Percentiles rank a stretch among this genome's conserved stretches.
Conservation (phyloP, 768 basidiomycete species). For the Guyanaporus albipodus region DNA sequence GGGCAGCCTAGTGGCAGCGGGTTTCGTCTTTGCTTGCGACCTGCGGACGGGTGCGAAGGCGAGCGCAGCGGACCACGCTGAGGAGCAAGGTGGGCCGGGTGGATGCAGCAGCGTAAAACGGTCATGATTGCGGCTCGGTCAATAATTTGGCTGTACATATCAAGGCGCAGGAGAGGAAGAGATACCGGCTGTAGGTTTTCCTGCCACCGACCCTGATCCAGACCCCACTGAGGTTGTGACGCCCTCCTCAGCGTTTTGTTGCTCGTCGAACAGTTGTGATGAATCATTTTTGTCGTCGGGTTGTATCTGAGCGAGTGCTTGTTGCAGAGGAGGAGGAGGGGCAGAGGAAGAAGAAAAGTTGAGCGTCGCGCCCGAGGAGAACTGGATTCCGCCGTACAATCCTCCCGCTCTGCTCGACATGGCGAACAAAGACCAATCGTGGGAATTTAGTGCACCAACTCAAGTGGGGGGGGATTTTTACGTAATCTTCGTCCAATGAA, state of each 20-base stretch:
- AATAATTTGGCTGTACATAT: constrained; percentile 34
- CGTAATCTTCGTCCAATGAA: too few relatives aligned
- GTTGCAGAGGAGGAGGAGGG: constrained; percentile 27
- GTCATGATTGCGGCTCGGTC: constrained; percentile 35
- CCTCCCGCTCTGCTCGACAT: constrained; percentile 82
- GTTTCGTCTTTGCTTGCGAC: constrained; percentile 56
- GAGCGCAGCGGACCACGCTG: constrained; percentile 79
- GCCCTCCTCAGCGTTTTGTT: constrained; percentile 29
- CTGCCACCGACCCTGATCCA: constrained; percentile 31
- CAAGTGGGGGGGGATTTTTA: too few relatives aligned
- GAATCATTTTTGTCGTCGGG: constrained; percentile 20
- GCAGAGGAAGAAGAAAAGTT: constrained; percentile 37
- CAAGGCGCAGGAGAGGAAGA: constrained; percentile 41
- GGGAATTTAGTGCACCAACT: constrained; percentile 8
- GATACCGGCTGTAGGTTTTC: constrained; percentile 56
- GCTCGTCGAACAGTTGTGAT: constrained; percentile 22
- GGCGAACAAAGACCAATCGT: constrained; percentile 28
- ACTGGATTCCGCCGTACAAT: constrained; percentile 83
- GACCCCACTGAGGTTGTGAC: constrained; percentile 18
- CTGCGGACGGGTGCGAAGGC: constrained; percentile 84
- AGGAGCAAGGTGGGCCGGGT: constrained; percentile 1
- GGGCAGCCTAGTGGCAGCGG: constrained; percentile 29
- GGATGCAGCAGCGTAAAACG: constrained; percentile 17
- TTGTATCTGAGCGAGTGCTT: constrained; percentile 18
- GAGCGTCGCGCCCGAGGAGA: constrained; percentile 65